These are phyloP conservation scores for Forsythia viridissima DNA, from an alignment of 257 asterid genomes.

Conservation along the genomic window DNA sequence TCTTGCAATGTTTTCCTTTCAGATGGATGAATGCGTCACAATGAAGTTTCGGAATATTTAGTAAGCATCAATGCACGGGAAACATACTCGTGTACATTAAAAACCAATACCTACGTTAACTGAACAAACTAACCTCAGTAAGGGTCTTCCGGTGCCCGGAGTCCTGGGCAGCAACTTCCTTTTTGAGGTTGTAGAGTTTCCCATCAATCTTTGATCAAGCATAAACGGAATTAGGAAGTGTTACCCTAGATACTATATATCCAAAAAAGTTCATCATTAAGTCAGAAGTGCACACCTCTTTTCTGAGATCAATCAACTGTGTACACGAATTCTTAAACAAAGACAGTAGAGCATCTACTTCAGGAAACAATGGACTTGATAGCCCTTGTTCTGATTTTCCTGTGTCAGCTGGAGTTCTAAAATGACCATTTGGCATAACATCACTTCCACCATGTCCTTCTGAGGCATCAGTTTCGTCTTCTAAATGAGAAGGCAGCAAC, in stretches of 20 bases:
- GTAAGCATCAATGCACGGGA: constrained; percentile 10
- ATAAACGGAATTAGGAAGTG: constrained; percentile 30
- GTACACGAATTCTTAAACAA: constrained; percentile 80
- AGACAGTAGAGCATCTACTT: constrained; percentile 84
- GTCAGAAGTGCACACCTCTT: constrained; percentile 51
- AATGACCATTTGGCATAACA: constrained; percentile 66
- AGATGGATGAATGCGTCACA: background rate
- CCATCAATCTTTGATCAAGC: constrained; percentile 72
- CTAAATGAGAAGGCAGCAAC: constrained; percentile 84
- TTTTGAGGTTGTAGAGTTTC: constrained; percentile 74
- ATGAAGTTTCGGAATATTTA: background rate
- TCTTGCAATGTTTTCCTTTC: background rate
- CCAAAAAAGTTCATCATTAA: background rate
- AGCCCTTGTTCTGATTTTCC: constrained; percentile 56
- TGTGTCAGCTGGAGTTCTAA: constrained; percentile 62
- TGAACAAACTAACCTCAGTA: constrained; percentile 62
- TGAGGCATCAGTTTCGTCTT: constrained; percentile 60
- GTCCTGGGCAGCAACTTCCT: constrained; percentile 84
- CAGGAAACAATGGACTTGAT: constrained; percentile 80
- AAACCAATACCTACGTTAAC: constrained; percentile 1
- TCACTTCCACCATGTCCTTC: constrained; percentile 76
- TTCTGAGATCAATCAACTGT: constrained; percentile 83
- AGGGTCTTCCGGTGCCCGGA: constrained; percentile 93
- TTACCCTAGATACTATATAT: constrained; percentile 5
- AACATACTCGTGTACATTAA: constrained; percentile 7